Base-by-base conservation (phyloP, 768 basidiomycete species). In the Kwoniella botswanensis region DNA sequence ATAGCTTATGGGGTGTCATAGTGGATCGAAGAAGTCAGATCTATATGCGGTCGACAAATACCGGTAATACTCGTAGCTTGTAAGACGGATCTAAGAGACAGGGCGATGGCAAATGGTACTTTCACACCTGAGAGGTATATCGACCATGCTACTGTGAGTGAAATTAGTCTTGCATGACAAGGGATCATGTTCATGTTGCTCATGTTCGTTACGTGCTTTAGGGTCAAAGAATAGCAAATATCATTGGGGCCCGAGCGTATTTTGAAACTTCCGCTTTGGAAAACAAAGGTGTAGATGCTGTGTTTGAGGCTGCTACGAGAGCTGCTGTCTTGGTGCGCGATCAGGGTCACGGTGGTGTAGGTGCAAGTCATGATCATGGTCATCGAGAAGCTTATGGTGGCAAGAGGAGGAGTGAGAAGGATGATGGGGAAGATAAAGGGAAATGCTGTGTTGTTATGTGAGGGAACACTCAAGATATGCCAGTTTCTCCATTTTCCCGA, bases 1-100 rank as follows among this genome's bases (percentile, higher is more conserved):
- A 35, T 35, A 50, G 1, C 1, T 50, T 0, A 17, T 18, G 12
- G 12, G 65, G 58, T 70, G 63, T n/a, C 60, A 3, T 77, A 97
- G 93, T 98, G 97, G 97, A 97, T 94, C 83, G 94, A 96, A 84
- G 97, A 98, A 86, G 97, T 98, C 13, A 90, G 95, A 67, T 90
- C 88, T n/a, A 95, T 98, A 79, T 98, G 97, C 84, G 97, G 97
- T 0, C 88, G 91, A 43, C 88, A 88, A 35, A 92, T 98, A 73
- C 97, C 97, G 35, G 93, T 99, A 64, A 87, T 99, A 59, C 90
- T 98, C 46, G 95, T 98, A 44, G 97, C 95, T 3, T 96, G 93
- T 87, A 98, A 99, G 84, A 91, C 90, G 66, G 97, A 99, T 86
- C 85, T 98, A 70, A 90, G 97, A 61, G 86, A 86, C 55, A 79